A percentile compares a stretch with the other conserved stretches of the same genome.
phyloP scores from a whole-genome alignment of 495 filamentous ascomycete species.

The Hypoxylon fragiforme region DNA sequence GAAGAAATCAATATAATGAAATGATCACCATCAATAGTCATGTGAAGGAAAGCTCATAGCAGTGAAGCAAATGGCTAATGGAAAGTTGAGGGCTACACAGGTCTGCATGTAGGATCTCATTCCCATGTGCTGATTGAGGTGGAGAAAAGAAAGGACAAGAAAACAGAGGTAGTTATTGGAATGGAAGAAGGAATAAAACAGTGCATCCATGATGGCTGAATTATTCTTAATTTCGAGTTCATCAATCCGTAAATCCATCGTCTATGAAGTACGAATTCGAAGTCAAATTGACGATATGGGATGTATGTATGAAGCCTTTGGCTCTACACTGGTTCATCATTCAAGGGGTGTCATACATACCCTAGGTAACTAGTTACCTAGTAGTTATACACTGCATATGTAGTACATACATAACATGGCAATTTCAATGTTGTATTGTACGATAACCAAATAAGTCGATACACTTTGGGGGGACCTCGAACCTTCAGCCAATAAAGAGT shows the following conservation, averaged over 20 bases:
- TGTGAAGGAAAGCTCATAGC: background rate
- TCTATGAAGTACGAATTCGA: too few species aligned
- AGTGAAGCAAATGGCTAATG: background rate
- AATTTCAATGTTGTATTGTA: too few species aligned
- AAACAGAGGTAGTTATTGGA: too few species aligned
- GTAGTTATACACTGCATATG: too few species aligned
- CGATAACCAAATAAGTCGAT: too few species aligned
- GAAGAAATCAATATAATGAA: background rate
- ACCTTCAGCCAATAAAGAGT: slow-evolving; percentile 18
- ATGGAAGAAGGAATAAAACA: too few species aligned
- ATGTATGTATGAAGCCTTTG: too few species aligned
- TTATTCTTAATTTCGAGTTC: slow-evolving; percentile 1
- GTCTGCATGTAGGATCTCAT: background rate
- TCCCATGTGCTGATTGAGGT: background rate
- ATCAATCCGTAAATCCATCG: background rate
- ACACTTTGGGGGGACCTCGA: slow-evolving; percentile 7
- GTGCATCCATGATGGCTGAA: background rate
- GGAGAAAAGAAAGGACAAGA: background rate
- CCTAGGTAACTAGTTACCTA: too few species aligned
- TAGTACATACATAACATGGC: too few species aligned
- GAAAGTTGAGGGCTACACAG: background rate
- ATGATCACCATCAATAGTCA: background rate
- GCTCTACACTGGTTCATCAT: too few species aligned
- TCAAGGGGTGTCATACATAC: too few species aligned
- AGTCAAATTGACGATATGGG: too few species aligned